phyloP scores from a whole-genome alignment of 495 filamentous ascomycete genomes.

The Tuber indicum region DNA sequence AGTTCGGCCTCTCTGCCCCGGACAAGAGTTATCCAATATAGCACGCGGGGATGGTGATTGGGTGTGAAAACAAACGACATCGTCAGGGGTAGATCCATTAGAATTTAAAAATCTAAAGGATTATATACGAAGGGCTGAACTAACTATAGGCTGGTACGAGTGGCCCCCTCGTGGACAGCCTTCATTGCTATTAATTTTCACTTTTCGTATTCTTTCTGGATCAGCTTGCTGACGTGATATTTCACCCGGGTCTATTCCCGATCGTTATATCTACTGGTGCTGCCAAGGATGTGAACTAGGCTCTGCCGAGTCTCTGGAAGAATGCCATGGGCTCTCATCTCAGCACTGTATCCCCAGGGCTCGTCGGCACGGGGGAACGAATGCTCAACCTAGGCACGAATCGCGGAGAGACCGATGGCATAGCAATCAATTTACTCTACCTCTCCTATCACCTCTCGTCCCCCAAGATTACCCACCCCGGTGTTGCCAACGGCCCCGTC shows the following conservation, averaged over 20 bases:
- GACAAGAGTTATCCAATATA: neutral
- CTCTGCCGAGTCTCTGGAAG: neutral
- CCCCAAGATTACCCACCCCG: neutral
- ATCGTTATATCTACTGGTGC: neutral
- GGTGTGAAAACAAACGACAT: neutral
- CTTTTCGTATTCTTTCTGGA: neutral
- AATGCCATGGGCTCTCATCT: neutral
- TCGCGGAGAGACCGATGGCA: neutral
- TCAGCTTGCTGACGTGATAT: neutral
- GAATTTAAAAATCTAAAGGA: neutral
- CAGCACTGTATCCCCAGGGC: neutral
- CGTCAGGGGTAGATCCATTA: neutral
- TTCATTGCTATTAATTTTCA: neutral
- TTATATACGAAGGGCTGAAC: neutral
- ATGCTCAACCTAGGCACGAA: neutral
- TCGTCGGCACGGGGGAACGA: neutral
- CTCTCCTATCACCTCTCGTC: neutral
- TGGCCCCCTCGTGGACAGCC: neutral
- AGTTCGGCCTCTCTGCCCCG: neutral
- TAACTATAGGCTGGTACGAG: neutral
- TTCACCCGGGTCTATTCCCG: neutral
- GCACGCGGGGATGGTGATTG: neutral
- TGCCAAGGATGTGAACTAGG: neutral
- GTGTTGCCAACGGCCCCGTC: neutral
- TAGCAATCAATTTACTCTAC: neutral